Evolutionary conservation across 1,284 basidiomycete genomes (phyloP).

Genomic region (Dichomitus squalens): DNA sequence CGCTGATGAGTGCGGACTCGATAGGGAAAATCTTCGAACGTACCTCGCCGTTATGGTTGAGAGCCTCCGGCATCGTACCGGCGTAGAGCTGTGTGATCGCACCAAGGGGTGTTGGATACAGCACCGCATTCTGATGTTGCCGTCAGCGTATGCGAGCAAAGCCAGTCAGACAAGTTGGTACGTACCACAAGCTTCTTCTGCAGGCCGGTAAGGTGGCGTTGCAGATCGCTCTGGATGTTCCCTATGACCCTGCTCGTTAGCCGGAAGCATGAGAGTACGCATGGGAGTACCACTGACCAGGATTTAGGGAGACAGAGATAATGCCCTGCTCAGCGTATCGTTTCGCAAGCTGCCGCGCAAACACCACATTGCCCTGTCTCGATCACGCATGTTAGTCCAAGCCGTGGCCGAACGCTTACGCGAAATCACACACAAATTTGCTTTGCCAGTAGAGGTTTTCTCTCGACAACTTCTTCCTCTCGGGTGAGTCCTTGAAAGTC

Average conservation of each 20-base stretch:
- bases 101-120: slow-evolving; percentile 24
- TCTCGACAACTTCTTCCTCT: slow-evolving; percentile 28
- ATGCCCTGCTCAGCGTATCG: slow-evolving; percentile 36
- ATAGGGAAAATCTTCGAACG: not conserved
- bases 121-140: not conserved
- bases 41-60: slow-evolving; percentile 29
- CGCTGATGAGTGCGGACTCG: too few relatives aligned
- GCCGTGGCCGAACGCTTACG: not conserved
- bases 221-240: slow-evolving; percentile 21
- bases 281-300: slow-evolving; percentile 30
- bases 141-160: too few relatives aligned
- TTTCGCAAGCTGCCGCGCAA: slow-evolving; percentile 37
- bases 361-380: slow-evolving; percentile 39
- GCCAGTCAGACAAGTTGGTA: too few relatives aligned
- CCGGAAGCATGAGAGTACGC: not conserved
- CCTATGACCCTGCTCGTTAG: slow-evolving; percentile 3
- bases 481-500: too few relatives aligned
- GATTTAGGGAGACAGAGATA: slow-evolving; percentile 41
- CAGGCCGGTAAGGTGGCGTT: slow-evolving; percentile 10
- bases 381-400: too few relatives aligned
- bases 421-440: slow-evolving; percentile 32
- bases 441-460: slow-evolving; percentile 43
- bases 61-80: slow-evolving; percentile 26
- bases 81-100: slow-evolving; percentile 31
- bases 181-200: slow-evolving; percentile 12